These are phyloP conservation scores for Firmiana major DNA, from an alignment of 345 rosid genomes.

Conservation along the genomic window DNA sequence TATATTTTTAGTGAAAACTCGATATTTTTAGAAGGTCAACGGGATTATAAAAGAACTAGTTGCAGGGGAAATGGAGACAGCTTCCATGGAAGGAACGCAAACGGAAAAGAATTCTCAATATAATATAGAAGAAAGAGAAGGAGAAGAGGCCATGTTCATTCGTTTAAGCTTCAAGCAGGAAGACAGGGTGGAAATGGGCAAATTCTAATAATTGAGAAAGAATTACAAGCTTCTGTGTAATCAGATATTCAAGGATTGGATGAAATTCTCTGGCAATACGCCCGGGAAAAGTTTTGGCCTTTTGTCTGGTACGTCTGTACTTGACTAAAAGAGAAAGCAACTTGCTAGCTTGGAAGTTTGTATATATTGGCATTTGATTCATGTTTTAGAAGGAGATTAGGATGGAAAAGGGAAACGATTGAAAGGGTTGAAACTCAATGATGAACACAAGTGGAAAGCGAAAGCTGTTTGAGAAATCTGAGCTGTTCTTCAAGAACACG, in stretches of 20 bases:
- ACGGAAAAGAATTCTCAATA: constrained; percentile 5
- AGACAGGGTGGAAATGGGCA: constrained; percentile 21
- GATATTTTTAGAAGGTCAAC: background rate
- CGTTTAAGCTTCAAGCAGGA: constrained; percentile 38
- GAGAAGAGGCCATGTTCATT: constrained; percentile 31
- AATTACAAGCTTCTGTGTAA: background rate
- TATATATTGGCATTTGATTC: background rate
- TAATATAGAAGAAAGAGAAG: background rate
- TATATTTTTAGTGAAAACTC: background rate
- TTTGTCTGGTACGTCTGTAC: background rate
- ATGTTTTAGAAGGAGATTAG: background rate
- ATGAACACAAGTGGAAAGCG: constrained; percentile 1
- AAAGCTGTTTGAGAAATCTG: background rate
- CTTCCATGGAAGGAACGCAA: constrained; percentile 19
- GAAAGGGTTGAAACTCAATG: background rate
- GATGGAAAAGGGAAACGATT: background rate
- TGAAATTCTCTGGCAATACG: background rate
- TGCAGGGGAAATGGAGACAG: constrained; percentile 52
- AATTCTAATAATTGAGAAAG: constrained; percentile 4
- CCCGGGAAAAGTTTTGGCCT: background rate
- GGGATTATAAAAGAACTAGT: constrained; percentile 19
- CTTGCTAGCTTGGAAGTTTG: background rate
- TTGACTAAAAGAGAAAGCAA: background rate
- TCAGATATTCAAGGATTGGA: background rate
- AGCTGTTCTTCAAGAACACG: background rate